These are phyloP conservation scores for Stagonosporopsis tanaceti DNA, from an alignment of 2,329 filamentous ascomycete species.

Conservation along the genomic window DNA sequence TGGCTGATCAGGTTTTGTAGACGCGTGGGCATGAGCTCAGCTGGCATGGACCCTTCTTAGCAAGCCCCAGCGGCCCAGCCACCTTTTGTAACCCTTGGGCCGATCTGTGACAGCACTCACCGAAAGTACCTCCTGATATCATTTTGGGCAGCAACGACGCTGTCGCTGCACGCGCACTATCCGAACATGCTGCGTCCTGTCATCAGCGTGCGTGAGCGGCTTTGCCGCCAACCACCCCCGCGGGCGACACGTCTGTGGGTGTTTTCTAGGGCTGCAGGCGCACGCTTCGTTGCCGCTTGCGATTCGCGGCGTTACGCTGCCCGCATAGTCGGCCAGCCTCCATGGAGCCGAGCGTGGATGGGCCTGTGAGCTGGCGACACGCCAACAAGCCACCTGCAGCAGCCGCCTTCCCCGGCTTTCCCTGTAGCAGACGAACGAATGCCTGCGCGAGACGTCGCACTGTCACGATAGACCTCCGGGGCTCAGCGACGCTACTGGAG, in stretches of 20 bases:
- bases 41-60: constrained; percentile 8
- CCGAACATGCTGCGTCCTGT: constrained; percentile 24
- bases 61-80: constrained; percentile 15
- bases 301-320: constrained; percentile 43
- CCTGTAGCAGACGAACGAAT: constrained; percentile 30
- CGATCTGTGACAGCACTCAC: constrained; percentile 20
- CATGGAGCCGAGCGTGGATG: constrained; percentile 25
- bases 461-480: constrained; percentile 35
- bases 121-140: constrained; percentile 14
- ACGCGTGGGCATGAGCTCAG: constrained; percentile 10
- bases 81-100: constrained; percentile 14
- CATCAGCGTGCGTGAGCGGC: constrained; percentile 37
- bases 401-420: constrained; percentile 35
- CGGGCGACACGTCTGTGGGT: constrained; percentile 40
- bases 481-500: constrained; percentile 38
- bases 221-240: constrained; percentile 35
- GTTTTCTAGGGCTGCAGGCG: constrained; percentile 32
- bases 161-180: constrained; percentile 7
- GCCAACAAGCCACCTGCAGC: constrained; percentile 31
- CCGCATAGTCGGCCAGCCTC: constrained; percentile 41
- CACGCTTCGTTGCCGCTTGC: constrained; percentile 17
- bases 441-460: constrained; percentile 42
- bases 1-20: constrained; percentile 19
- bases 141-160: constrained; percentile 17
- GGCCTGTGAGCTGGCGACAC: constrained; percentile 45